These are phyloP conservation scores for Dictyostelium citrinum DNA, from an alignment of 78 protist species.

Conservation along the genomic window DNA sequence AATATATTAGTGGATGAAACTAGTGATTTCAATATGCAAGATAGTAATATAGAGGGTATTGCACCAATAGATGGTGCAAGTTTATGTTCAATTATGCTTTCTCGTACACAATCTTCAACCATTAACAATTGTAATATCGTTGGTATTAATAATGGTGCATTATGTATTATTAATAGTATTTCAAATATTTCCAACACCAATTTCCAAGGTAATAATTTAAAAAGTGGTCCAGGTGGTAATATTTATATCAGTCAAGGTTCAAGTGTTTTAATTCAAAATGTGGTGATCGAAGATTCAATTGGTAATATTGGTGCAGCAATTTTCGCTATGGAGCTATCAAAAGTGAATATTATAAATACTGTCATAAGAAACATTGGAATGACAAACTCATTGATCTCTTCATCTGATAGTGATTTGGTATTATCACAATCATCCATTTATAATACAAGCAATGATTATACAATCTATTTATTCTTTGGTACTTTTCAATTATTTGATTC, in stretches of 20 bases:
- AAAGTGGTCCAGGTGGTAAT: slow-evolving; percentile 13
- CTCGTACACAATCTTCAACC: neutral
- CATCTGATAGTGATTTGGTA: neutral
- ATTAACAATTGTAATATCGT: neutral
- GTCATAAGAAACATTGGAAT: neutral
- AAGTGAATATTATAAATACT: neutral
- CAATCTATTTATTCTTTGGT: neutral
- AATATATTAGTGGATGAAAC: slow-evolving; percentile 23
- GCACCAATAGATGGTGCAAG: too few species aligned
- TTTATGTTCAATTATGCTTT: slow-evolving; percentile 24
- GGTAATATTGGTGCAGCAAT: neutral
- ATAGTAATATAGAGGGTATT: neutral
- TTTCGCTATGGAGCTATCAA: slow-evolving; percentile 26
- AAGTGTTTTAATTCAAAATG: neutral
- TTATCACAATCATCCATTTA: neutral
- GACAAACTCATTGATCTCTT: neutral
- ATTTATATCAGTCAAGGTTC: slow-evolving; percentile 33
- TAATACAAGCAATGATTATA: neutral
- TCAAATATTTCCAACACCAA: neutral
- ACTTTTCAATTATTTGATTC: neutral
- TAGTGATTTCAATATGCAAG: neutral
- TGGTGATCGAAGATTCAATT: neutral
- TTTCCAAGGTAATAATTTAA: neutral
- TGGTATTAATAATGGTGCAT: slow-evolving; percentile 1
- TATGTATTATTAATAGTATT: neutral